A percentile compares a stretch with the other conserved stretches of the same genome.
Conservation (phyloP, 2,329 filamentous ascomycete species). For the Pyrenochaeta sp. region DNA sequence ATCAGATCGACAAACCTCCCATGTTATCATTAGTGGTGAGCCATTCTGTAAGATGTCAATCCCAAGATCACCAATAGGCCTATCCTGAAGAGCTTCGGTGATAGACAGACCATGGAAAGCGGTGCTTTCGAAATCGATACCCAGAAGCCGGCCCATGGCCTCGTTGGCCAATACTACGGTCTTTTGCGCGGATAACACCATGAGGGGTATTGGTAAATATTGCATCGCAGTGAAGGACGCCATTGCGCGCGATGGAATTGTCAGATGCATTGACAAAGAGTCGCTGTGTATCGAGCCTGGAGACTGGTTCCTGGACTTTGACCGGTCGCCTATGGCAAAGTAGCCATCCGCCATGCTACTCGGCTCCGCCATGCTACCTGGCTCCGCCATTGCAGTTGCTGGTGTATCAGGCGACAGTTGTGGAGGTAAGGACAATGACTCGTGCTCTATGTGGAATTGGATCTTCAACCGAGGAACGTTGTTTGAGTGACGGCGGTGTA, state of each 20-base stretch:
- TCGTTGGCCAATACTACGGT: slow-evolving; percentile 78
- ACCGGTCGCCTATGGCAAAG: slow-evolving; percentile 35
- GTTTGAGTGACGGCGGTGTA: neutral
- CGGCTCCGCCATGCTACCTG: slow-evolving; percentile 26
- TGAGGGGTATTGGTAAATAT: slow-evolving; percentile 75
- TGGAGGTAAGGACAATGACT: neutral
- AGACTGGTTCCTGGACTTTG: slow-evolving; percentile 30
- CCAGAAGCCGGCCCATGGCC: slow-evolving; percentile 75
- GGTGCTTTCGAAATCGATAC: slow-evolving; percentile 59
- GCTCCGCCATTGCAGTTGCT: slow-evolving; percentile 30
- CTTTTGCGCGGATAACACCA: slow-evolving; percentile 74
- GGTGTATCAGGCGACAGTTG: slow-evolving; percentile 3
- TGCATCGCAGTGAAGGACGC: slow-evolving; percentile 65
- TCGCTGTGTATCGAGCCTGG: slow-evolving; percentile 44
- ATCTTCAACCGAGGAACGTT: too few relatives aligned
- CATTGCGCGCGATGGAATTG: slow-evolving; percentile 38
- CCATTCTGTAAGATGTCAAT: slow-evolving; percentile 78
- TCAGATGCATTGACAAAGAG: slow-evolving; percentile 40
- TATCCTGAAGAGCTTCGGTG: slow-evolving; percentile 69
- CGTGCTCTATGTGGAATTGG: neutral
- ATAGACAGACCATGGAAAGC: slow-evolving; percentile 55
- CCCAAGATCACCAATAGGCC: slow-evolving; percentile 73
- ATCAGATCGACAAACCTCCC: slow-evolving; percentile 52
- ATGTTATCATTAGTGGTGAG: slow-evolving; percentile 59
- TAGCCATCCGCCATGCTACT: slow-evolving; percentile 34